A percentile compares a stretch with the other conserved stretches of the same genome.
These are phyloP conservation scores for Capsicum chinense DNA, from an alignment of 257 asterid genomes.

Conservation along the genomic window DNA sequence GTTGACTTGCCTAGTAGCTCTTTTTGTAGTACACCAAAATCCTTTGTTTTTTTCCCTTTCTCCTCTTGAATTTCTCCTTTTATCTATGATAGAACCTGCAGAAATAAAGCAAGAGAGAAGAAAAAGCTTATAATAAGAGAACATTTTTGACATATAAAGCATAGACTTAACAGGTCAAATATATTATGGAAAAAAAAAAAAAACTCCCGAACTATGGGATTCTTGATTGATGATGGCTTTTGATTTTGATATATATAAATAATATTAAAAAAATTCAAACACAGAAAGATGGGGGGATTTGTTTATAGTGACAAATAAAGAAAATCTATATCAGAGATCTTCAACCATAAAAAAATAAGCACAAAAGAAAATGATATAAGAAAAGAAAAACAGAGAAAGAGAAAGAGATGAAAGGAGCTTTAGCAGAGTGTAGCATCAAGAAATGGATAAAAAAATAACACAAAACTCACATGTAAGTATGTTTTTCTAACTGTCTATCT, in stretches of 20 bases:
- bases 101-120: constrained; percentile 25
- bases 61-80: not conserved
- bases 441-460: constrained; percentile 34
- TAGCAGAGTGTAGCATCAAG: constrained; percentile 37
- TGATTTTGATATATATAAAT: not conserved
- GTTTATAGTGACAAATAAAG: constrained; percentile 10
- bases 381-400: constrained; percentile 23
- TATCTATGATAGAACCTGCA: constrained; percentile 30
- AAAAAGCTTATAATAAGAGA: constrained; percentile 33
- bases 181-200: not conserved
- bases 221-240: constrained; percentile 17
- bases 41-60: not conserved
- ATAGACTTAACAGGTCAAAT: not conserved
- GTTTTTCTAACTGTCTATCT: constrained; percentile 38
- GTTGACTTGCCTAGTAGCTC: not conserved
- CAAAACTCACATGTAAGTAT: constrained; percentile 43
- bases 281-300: not conserved
- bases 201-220: constrained; percentile 14
- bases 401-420: constrained; percentile 31
- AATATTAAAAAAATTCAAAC: not conserved
- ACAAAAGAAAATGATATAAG: constrained; percentile 3
- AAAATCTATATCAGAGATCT: not conserved
- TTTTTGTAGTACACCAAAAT: not conserved
- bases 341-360: not conserved
- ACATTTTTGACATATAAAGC: constrained; percentile 18